A percentile compares a stretch with the other conserved stretches of the same genome.
Evolutionary conservation across 306 rosid species (phyloP).

Genomic region (Ormosia emarginata): DNA sequence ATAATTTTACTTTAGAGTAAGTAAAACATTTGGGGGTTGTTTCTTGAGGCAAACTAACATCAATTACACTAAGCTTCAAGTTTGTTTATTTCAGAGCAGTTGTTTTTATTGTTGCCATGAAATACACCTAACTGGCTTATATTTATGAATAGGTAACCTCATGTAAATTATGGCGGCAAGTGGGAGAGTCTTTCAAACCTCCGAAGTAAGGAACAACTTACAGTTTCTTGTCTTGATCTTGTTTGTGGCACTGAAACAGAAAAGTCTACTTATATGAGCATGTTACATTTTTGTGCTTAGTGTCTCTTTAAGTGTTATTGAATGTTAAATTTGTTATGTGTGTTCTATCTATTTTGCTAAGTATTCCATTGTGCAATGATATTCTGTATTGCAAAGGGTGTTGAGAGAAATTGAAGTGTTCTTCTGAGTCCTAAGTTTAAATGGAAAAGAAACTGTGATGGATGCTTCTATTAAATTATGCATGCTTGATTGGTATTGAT

Average conservation of each 20-base stretch:
- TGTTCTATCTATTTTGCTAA: background rate
- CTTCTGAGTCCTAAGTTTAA: background rate
- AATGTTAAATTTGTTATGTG: background rate
- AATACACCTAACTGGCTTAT: slow-evolving; percentile 21
- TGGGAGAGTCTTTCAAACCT: slow-evolving; percentile 97
- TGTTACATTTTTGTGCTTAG: background rate
- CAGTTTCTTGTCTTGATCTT: slow-evolving; percentile 5
- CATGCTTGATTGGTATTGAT: background rate
- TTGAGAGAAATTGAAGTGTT: background rate
- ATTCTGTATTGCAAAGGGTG: background rate
- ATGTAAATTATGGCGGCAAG: slow-evolving; percentile 95
- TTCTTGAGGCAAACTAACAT: slow-evolving; percentile 7
- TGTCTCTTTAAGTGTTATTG: slow-evolving; percentile 16
- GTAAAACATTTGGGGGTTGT: background rate
- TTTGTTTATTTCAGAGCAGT: slow-evolving; percentile 14
- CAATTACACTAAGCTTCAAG: background rate
- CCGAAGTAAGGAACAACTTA: slow-evolving; percentile 67
- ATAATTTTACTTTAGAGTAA: background rate
- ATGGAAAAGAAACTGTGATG: background rate
- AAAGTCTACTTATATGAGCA: background rate
- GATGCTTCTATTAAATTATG: slow-evolving; percentile 6
- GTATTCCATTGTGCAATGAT: background rate
- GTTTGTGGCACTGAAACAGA: background rate
- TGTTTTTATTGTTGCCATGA: slow-evolving; percentile 23
- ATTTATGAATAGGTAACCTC: slow-evolving; percentile 74